phyloP scores from a whole-genome alignment of 495 filamentous ascomycete genomes.

The Penicillium paradoxum region DNA sequence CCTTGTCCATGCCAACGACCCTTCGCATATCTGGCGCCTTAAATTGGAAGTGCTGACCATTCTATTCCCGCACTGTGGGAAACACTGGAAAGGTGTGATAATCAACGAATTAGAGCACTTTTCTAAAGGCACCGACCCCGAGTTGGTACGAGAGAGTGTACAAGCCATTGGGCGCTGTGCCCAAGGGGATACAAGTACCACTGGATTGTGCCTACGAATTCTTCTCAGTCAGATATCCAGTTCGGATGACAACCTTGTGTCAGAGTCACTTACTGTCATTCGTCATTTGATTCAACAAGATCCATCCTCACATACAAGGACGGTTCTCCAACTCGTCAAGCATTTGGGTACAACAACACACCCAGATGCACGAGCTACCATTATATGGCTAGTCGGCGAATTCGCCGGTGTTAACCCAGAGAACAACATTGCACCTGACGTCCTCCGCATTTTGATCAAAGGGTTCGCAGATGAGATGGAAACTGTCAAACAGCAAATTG shows the following conservation, averaged over 20 bases:
- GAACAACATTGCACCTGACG: constrained; percentile 87
- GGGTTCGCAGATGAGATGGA: constrained; percentile 80
- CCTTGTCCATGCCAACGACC: constrained; percentile 72
- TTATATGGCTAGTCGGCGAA: constrained; percentile 97
- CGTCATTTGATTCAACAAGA: constrained; percentile 93
- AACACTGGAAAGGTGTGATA: constrained; percentile 75
- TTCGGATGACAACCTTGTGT: constrained; percentile 77
- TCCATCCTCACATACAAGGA: constrained; percentile 67
- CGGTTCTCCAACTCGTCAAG: constrained; percentile 86
- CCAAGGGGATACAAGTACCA: constrained; percentile 64
- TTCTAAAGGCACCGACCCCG: constrained; percentile 67
- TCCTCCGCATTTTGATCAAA: constrained; percentile 82
- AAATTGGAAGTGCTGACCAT: constrained; percentile 89
- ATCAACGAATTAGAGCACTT: constrained; percentile 92
- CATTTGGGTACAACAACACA: constrained; percentile 81
- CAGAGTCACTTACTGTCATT: constrained; percentile 87
- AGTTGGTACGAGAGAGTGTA: constrained; percentile 80
- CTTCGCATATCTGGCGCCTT: constrained; percentile 78
- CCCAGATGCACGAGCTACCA: constrained; percentile 81
- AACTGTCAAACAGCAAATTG: constrained; percentile 81
- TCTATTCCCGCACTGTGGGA: constrained; percentile 75
- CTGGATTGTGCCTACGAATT: constrained; percentile 71
- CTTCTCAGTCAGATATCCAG: constrained; percentile 80
- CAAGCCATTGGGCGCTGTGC: constrained; percentile 90
- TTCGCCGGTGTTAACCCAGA: constrained; percentile 74